Evolutionary conservation across 2,329 filamentous ascomycete genomes (phyloP).

Genomic region (Pyrenochaeta sp.): DNA sequence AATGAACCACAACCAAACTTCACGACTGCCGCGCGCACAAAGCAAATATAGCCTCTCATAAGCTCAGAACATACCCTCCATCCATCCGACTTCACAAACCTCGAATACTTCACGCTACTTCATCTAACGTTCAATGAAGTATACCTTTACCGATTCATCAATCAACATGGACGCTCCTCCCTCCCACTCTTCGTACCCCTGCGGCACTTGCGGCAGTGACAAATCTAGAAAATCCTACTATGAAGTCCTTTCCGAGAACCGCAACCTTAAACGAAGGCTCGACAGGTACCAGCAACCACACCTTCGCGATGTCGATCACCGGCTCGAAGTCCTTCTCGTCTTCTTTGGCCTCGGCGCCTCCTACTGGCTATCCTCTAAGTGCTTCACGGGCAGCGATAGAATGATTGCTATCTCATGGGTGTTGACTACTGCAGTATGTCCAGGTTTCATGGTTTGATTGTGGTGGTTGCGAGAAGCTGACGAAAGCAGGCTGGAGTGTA

Average conservation of each 20-base stretch:
- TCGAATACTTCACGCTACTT: too few species aligned
- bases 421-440: background rate
- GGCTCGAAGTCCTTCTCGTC: background rate
- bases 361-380: background rate
- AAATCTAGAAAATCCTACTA: too few species aligned
- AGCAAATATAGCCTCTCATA: too few species aligned
- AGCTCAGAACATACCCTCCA: too few species aligned
- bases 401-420: background rate
- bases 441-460: background rate
- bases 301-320: background rate
- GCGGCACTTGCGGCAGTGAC: too few species aligned
- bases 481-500: background rate
- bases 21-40: too few species aligned
- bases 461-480: background rate
- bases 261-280: background rate
- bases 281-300: background rate
- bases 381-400: background rate
- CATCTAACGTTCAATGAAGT: too few species aligned
- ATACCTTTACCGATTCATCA: too few species aligned
- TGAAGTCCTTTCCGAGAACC: background rate
- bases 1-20: too few species aligned
- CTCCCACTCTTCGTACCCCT: too few species aligned
- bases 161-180: too few species aligned
- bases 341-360: background rate
- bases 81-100: too few species aligned